Percentiles rank a stretch among this genome's conserved stretches.
phyloP scores from a whole-genome alignment of 164 flowering plant genomes.

The Santalum album region DNA sequence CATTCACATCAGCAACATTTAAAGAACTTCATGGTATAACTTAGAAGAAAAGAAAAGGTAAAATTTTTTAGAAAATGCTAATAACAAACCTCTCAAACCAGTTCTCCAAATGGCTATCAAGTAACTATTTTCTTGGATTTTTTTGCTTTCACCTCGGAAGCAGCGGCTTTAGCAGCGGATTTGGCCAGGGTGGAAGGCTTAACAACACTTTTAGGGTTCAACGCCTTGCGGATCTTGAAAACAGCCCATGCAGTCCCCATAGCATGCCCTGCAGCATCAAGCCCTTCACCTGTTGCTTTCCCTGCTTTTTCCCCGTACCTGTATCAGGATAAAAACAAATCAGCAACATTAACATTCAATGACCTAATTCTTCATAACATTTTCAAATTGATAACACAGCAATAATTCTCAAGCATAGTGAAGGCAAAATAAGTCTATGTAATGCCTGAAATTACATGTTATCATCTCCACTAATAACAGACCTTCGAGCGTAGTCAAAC shows the following conservation, averaged over 20 bases:
- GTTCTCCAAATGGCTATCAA: slow-evolving; percentile 1
- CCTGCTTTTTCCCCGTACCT: slow-evolving; percentile 86
- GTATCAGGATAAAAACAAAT: slow-evolving; percentile 7
- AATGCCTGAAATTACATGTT: too few species aligned
- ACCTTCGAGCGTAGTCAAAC: too few species aligned
- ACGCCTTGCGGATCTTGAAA: slow-evolving; percentile 71
- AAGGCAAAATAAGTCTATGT: too few species aligned
- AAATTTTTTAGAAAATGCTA: background rate
- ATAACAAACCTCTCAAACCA: background rate
- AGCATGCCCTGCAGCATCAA: slow-evolving; percentile 87
- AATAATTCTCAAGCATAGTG: too few species aligned
- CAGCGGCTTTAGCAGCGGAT: slow-evolving; percentile 42
- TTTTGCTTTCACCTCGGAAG: slow-evolving; percentile 21
- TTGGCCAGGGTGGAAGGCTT: slow-evolving; percentile 57
- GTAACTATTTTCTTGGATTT: slow-evolving; percentile 13
- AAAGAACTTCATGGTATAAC: too few species aligned
- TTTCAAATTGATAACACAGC: too few species aligned
- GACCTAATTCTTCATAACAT: too few species aligned
- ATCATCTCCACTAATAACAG: too few species aligned
- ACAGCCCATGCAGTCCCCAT: slow-evolving; percentile 88
- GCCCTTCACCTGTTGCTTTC: slow-evolving; percentile 57
- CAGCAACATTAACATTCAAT: too few species aligned
- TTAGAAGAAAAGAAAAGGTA: too few species aligned
- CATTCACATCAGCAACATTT: slow-evolving; percentile 13
- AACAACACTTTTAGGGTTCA: slow-evolving; percentile 67